These are phyloP conservation scores for Sporopachydermia lactativora DNA, from an alignment of 805 yeast species.

Conservation along the genomic window DNA sequence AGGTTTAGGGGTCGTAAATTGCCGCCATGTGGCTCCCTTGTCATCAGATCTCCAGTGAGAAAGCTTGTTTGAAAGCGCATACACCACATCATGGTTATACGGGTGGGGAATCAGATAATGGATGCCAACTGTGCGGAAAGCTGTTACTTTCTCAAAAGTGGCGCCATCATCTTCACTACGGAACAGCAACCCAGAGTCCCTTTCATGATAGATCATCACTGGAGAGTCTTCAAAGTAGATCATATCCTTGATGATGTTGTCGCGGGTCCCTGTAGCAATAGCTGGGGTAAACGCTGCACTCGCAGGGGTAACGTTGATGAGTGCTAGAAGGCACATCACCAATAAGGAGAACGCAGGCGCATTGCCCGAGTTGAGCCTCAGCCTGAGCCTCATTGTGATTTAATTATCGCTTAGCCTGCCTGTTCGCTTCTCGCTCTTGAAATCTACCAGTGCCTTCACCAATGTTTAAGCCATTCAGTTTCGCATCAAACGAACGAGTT, in stretches of 20 bases:
- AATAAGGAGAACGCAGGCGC: too few species aligned
- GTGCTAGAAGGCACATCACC: too few species aligned
- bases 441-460: too few species aligned
- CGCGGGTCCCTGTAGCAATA: slow-evolving; percentile 12
- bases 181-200: slow-evolving; percentile 20
- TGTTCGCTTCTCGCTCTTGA: too few species aligned
- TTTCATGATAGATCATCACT: slow-evolving; percentile 14
- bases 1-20: slow-evolving; percentile 19
- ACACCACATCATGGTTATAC: slow-evolving; percentile 23
- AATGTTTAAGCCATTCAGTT: too few species aligned
- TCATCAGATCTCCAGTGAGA: slow-evolving; percentile 27
- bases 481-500: too few species aligned
- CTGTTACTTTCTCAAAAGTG: slow-evolving; percentile 24
- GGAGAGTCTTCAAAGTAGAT: slow-evolving; percentile 21
- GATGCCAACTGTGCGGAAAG: slow-evolving; percentile 22
- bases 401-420: too few species aligned
- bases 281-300: slow-evolving; percentile 16
- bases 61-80: slow-evolving; percentile 20
- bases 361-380: too few species aligned
- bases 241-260: slow-evolving; percentile 11
- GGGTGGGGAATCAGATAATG: slow-evolving; percentile 25
- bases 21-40: slow-evolving; percentile 27
- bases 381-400: too few species aligned
- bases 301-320: slow-evolving; percentile 7
- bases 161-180: slow-evolving; percentile 34